Evolutionary conservation across 2,329 filamentous ascomycete species (phyloP).

Genomic region (Microdochium nivale): DNA sequence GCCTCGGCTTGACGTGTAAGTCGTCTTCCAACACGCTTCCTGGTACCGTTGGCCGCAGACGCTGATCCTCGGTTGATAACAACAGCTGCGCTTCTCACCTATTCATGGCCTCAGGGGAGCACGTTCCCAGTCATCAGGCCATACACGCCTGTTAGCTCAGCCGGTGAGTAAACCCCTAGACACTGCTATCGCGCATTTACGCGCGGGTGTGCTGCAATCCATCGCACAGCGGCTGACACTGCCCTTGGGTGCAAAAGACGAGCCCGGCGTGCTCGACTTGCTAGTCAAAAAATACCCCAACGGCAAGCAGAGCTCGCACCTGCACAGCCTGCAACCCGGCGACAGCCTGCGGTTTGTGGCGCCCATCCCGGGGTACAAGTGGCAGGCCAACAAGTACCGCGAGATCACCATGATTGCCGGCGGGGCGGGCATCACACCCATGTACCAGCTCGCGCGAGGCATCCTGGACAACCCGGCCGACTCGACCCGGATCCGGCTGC

Average conservation of each 20-base stretch:
- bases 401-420: constrained; percentile 60
- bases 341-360: constrained; percentile 49
- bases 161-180: constrained; percentile 15
- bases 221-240: constrained; percentile 1
- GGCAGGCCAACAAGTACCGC: constrained; percentile 38
- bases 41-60: not conserved
- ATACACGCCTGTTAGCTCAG: constrained; percentile 51
- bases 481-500: constrained; percentile 51
- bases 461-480: constrained; percentile 55
- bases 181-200: not conserved
- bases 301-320: constrained; percentile 54
- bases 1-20: constrained; percentile 40
- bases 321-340: constrained; percentile 58
- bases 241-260: constrained; percentile 26
- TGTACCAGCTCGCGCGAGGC: constrained; percentile 54
- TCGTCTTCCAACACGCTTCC: not conserved
- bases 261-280: constrained; percentile 51
- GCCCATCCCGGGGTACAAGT: constrained; percentile 44
- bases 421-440: constrained; percentile 64
- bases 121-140: constrained; percentile 54
- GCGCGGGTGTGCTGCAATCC: too few species aligned
- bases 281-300: constrained; percentile 61
- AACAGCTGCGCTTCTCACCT: constrained; percentile 48
- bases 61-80: not conserved
- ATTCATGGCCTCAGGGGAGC: constrained; percentile 47